These are phyloP conservation scores for Talaromyces amestolkiae DNA, from an alignment of 2,329 filamentous ascomycete species.

Conservation along the genomic window DNA sequence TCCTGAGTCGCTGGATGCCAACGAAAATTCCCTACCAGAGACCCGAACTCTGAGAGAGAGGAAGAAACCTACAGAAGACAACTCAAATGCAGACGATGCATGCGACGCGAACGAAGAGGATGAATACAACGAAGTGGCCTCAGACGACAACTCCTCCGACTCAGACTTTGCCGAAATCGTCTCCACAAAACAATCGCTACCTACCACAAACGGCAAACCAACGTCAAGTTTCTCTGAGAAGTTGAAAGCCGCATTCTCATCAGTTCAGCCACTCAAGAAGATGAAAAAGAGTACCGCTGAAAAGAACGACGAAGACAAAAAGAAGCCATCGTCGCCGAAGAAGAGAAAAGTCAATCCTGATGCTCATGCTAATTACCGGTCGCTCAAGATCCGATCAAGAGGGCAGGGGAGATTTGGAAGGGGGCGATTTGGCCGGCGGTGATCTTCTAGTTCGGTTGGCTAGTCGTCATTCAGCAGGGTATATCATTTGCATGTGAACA, in stretches of 20 bases:
- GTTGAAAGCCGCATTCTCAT: slow-evolving; percentile 37
- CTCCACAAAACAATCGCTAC: not conserved
- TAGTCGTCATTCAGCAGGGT: too few relatives aligned
- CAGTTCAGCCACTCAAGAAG: slow-evolving; percentile 21
- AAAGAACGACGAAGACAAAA: slow-evolving; percentile 21
- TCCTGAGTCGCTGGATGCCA: not conserved
- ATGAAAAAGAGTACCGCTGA: slow-evolving; percentile 11
- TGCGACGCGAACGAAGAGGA: not conserved
- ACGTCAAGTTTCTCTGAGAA: slow-evolving; percentile 37
- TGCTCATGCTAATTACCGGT: slow-evolving; percentile 50
- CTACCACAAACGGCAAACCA: slow-evolving; percentile 15
- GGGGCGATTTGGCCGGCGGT: slow-evolving; percentile 27
- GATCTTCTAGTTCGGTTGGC: not conserved
- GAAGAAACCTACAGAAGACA: not conserved
- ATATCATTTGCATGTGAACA: not conserved
- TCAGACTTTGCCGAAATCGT: slow-evolving; percentile 12
- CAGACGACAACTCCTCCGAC: slow-evolving; percentile 18
- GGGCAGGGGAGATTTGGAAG: slow-evolving; percentile 38
- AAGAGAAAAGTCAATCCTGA: slow-evolving; percentile 44
- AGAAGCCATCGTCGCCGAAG: slow-evolving; percentile 27
- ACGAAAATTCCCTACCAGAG: not conserved
- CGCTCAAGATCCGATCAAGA: slow-evolving; percentile 46
- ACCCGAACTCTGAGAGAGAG: not conserved
- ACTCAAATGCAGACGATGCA: not conserved
- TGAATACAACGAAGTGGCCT: slow-evolving; percentile 22